Percentiles rank a stretch among this genome's conserved stretches.
These are phyloP conservation scores for Cytospora chrysosperma DNA, from an alignment of 2,329 filamentous ascomycete species.

Conservation along the genomic window DNA sequence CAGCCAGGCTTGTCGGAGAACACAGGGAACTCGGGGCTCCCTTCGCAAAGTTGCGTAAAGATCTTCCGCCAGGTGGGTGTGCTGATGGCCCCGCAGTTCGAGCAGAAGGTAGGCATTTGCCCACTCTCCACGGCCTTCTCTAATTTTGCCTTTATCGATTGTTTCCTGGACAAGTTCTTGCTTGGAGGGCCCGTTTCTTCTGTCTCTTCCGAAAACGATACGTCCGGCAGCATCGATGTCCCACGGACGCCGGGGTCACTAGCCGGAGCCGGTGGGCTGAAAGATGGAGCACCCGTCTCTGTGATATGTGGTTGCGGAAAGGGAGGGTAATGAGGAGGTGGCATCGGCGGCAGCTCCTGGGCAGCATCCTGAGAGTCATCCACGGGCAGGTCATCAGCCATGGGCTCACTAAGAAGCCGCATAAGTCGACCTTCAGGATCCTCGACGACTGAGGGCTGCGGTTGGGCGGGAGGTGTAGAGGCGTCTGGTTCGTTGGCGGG, in stretches of 20 bases:
- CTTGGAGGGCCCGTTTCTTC: conserved; percentile 49
- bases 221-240: conserved; percentile 33
- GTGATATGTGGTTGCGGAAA: conserved; percentile 26
- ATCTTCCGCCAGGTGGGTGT: conserved; percentile 96
- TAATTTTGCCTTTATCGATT: conserved; percentile 57
- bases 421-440: conserved; percentile 17
- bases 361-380: neutral
- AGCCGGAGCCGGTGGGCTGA: conserved; percentile 41
- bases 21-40: conserved; percentile 67
- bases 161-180: conserved; percentile 65
- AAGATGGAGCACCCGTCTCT: conserved; percentile 24
- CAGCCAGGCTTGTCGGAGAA: conserved; percentile 71
- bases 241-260: conserved; percentile 45
- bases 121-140: conserved; percentile 71
- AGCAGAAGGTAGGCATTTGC: conserved; percentile 83
- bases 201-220: conserved; percentile 38
- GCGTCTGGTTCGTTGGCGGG: neutral
- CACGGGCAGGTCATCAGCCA: neutral
- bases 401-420: conserved; percentile 16
- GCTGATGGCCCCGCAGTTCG: conserved; percentile 91
- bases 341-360: conserved; percentile 9
- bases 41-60: conserved; percentile 73
- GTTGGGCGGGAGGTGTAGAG: conserved; percentile 5
- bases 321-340: conserved; percentile 24
- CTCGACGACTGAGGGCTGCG: neutral